Base-by-base conservation (phyloP, 2,329 filamentous ascomycete species). In the Tolypocladium album region DNA sequence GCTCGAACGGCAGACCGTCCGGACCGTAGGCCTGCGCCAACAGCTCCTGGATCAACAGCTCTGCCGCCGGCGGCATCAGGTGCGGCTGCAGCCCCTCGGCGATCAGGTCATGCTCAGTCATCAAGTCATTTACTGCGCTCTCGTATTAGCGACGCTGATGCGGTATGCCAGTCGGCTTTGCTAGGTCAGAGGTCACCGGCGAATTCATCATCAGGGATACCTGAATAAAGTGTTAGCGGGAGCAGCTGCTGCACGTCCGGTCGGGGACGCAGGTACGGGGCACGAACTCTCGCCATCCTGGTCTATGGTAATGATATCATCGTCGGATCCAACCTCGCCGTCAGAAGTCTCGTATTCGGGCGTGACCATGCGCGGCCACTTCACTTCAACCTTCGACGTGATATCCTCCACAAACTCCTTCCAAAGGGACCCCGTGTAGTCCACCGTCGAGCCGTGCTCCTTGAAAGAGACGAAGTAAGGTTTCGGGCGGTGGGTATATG, bases 351-450 rank as follows among this genome's bases (percentile, higher is more conserved):
- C 62, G 1, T 61, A 39, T 22, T 59, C 59, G 11, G 59, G 59
- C 12, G 59, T 61, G 12, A 61, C 43, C 7, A 12, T 43, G 34
- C 53, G 57, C 6, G 60, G 58, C 61, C 60, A 63, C 42, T 55
- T 58, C 24, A 60, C 50, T 11, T 61, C 22, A 17, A 70, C 20
- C 50, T 61, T 59, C 8, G 67, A 60, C 9, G 64, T 66, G 52
- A 72, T 62, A 15, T 73, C 69, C 11, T 65, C 67, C 1, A 75
- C 63, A 59, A 72, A 76, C 34, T 71, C 67, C 58, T 64, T 70
- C 68, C 73, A 74, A 53, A 75, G 73, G 0, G 68, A 61, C 1
- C 76, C 75, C 1, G 66, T 69, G 57, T 75, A 75, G 24, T 69
- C 59, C 15, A 65, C 62, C 11, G 24, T 52, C 0, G 15, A 12